phyloP scores from a whole-genome alignment of 306 rosid genomes.

The Fagus sylvatica region DNA sequence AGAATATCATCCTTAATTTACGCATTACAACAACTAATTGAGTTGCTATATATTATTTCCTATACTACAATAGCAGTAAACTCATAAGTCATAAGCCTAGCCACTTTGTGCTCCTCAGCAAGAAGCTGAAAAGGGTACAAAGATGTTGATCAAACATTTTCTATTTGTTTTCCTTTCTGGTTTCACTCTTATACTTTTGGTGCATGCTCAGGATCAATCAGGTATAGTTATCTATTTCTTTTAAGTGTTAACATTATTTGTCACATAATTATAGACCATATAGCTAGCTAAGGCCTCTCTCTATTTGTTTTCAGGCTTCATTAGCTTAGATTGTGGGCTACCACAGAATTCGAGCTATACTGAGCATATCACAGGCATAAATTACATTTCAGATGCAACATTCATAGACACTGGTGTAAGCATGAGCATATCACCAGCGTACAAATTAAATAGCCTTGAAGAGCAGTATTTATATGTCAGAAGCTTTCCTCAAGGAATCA shows the following conservation, averaged over 20 bases:
- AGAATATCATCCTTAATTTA: too few relatives aligned
- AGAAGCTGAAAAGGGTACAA: slow-evolving; percentile 12
- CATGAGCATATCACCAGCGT: slow-evolving; percentile 1
- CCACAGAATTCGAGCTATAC: slow-evolving; percentile 3
- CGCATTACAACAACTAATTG: too few relatives aligned
- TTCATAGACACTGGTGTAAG: slow-evolving; percentile 24
- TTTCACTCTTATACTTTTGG: slow-evolving; percentile 4
- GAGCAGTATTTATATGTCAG: slow-evolving; percentile 17
- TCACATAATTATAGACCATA: neutral
- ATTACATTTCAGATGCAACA: slow-evolving; percentile 26
- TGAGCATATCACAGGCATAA: slow-evolving; percentile 22
- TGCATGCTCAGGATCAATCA: slow-evolving; percentile 48
- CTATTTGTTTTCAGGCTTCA: slow-evolving; percentile 36
- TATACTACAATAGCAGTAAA: neutral
- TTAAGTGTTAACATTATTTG: neutral
- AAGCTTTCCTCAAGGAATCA: slow-evolving; percentile 43
- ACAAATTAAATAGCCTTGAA: neutral
- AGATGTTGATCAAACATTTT: slow-evolving; percentile 11
- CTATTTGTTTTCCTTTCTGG: slow-evolving; percentile 17
- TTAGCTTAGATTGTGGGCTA: slow-evolving; percentile 48
- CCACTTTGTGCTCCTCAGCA: neutral
- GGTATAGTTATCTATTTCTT: slow-evolving; percentile 24
- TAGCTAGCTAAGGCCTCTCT: neutral
- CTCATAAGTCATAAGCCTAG: too few relatives aligned
- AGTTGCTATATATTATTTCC: neutral